phyloP scores from a whole-genome alignment of 257 asterid genomes.

The Solanum tarijense region DNA sequence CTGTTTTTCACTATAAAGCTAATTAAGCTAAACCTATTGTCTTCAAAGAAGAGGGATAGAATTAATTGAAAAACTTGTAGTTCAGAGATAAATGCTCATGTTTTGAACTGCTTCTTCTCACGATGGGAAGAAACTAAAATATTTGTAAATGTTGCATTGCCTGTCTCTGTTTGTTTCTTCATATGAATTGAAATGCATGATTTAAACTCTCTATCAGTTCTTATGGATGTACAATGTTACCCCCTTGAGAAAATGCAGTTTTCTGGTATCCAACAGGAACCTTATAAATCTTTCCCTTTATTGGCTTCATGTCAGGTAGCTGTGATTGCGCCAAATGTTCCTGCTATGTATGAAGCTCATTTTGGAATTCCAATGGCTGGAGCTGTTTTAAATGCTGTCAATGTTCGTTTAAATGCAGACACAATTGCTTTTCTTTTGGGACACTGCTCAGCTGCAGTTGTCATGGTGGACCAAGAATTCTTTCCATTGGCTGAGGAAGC shows the following conservation, averaged over 20 bases:
- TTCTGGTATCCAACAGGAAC: not conserved
- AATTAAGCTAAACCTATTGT: not conserved
- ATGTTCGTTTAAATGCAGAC: slow-evolving; percentile 70
- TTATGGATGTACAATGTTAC: not conserved
- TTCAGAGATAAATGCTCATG: not conserved
- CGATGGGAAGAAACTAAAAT: not conserved
- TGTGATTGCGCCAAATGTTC: slow-evolving; percentile 86
- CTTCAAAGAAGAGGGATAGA: not conserved
- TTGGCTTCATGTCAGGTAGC: slow-evolving; percentile 52
- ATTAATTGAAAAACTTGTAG: not conserved
- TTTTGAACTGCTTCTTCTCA: not conserved
- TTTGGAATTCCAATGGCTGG: slow-evolving; percentile 97
- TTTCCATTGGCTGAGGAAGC: slow-evolving; percentile 71
- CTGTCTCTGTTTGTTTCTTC: not conserved
- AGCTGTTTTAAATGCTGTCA: slow-evolving; percentile 83
- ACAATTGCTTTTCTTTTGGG: slow-evolving; percentile 76
- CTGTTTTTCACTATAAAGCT: not conserved
- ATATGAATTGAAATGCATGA: not conserved
- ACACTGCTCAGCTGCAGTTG: slow-evolving; percentile 59
- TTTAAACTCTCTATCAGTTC: not conserved
- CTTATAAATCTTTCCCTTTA: not conserved
- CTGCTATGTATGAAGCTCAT: slow-evolving; percentile 85
- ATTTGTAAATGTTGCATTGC: not conserved
- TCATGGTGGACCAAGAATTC: slow-evolving; percentile 89
- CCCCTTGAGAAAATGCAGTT: not conserved